A percentile compares a stretch with the other conserved stretches of the same genome.
Evolutionary conservation across 352 stramenopile genomes (phyloP).

Genomic region (Pythium plurisporium): DNA sequence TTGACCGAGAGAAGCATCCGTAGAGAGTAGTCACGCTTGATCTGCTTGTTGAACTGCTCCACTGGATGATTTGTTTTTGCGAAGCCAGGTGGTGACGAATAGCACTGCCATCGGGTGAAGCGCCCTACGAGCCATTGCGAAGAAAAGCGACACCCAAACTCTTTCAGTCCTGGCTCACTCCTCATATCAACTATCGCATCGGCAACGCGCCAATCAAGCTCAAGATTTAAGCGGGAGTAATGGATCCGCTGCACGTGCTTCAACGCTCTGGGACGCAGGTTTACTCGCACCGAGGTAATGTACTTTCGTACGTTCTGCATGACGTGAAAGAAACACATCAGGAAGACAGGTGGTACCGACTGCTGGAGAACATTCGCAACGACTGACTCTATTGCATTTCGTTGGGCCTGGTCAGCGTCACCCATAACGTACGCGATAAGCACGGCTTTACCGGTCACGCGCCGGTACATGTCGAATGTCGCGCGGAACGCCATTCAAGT

Average conservation of each 20-base stretch:
- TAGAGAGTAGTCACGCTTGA: conserved; percentile 26
- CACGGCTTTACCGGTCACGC: background rate
- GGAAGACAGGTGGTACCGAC: background rate
- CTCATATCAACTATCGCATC: background rate
- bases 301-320: conserved; percentile 16
- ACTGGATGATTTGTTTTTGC: conserved; percentile 25
- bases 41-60: conserved; percentile 21
- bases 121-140: background rate
- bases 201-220: background rate
- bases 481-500: background rate
- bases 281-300: background rate
- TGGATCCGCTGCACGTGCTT: conserved; percentile 17
- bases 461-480: background rate
- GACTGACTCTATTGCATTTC: conserved; percentile 11
- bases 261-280: background rate
- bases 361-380: background rate
- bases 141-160: background rate
- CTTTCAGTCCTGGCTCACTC: background rate
- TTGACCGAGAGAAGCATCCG: conserved; percentile 11
- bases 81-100: conserved; percentile 5
- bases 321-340: conserved; percentile 27
- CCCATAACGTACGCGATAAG: conserved; percentile 15
- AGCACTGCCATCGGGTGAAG: conserved; percentile 16
- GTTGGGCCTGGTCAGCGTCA: conserved; percentile 21
- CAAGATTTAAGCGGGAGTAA: background rate